Conservation (phyloP, 371 early-diverging fungal species). For the Gilbertella persicaria region DNA sequence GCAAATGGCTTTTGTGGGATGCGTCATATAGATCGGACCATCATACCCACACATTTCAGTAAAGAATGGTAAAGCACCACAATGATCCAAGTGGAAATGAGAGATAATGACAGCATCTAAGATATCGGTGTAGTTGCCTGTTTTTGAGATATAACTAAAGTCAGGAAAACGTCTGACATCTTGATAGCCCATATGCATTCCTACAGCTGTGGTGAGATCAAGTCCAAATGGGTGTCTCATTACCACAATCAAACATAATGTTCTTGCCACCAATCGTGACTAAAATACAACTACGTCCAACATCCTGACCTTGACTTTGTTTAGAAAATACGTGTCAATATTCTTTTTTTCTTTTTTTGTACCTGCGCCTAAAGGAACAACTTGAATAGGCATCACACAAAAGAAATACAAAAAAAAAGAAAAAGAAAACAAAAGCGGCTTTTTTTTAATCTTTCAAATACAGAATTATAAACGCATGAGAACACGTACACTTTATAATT, state of each 20-base stretch:
- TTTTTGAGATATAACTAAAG: conserved; percentile 90
- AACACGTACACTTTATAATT: no score
- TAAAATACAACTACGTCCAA: conserved; percentile 93
- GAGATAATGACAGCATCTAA: conserved; percentile 93
- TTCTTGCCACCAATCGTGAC: conserved; percentile 87
- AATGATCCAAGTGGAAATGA: conserved; percentile 98
- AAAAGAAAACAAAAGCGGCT: neutral
- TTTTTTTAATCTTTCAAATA: no score
- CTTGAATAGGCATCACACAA: conserved; percentile 23
- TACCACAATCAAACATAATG: conserved; percentile 97
- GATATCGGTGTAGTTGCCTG: conserved; percentile 80
- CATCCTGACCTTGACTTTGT: conserved; percentile 70
- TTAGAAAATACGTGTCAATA: neutral
- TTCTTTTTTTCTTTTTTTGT: neutral
- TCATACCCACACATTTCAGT: conserved; percentile 95
- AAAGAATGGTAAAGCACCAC: conserved; percentile 95
- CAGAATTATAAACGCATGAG: no score
- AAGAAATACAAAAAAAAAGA: neutral
- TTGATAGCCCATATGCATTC: conserved; percentile 98
- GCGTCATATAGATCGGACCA: conserved; percentile 97
- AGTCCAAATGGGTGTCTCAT: no score
- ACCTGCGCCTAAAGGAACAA: conserved; percentile 37
- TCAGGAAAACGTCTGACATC: conserved; percentile 98
- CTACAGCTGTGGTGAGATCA: conserved; percentile 20
- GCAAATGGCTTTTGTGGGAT: conserved; percentile 94